Base-by-base conservation (phyloP, 306 rosid genomes). In the Corylus heterophylla region DNA sequence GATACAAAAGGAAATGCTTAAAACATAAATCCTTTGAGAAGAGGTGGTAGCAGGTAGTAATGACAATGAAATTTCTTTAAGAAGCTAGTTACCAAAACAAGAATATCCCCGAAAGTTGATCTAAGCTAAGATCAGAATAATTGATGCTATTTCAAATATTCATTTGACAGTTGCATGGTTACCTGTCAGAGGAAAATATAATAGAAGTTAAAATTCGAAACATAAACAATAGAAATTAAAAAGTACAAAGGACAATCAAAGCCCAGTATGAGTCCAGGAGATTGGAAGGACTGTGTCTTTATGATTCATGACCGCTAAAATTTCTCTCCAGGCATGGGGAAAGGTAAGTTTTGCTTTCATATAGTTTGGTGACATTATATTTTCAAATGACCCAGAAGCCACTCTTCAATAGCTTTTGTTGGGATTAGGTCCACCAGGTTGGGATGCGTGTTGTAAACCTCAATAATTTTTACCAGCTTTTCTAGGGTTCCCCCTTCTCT, bases 331-430 rank as follows among this genome's bases (percentile, higher is more conserved):
- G 69, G 74, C 12, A 59, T 16, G 76, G 11, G 69, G n/a, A 51
- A 20, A 66, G 31, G 31, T 31, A 69, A 68, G 64, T 58, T 63
- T 63, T 49, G 44, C 70, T 27, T 63, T 18, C 8, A 20, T 31
- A 29, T 12, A 35, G 29, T 16, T 63, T 62, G 73, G 63, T 14
- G 51, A 63, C 49, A 64, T 25, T 64, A 50, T 77, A 76, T 35
- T 68, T 35, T 77, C 22, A 16, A 20, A 50, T 20, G 22, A 13
- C 14, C n/a, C 67, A 31, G 49, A 72, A 59, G 8, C 29, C 22
- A 8, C 45, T 71, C 9, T 69, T 71, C 44, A 47, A 61, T 72
- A 25, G 72, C 76, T 70, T 49, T 49, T 71, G 73, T 56, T 79
- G 20, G 50, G 78, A 39, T 62, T 62, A 25, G 78, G 69, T 52